Conservation (phyloP, 2,329 filamentous ascomycete species). For the Mariannaea sp. region DNA sequence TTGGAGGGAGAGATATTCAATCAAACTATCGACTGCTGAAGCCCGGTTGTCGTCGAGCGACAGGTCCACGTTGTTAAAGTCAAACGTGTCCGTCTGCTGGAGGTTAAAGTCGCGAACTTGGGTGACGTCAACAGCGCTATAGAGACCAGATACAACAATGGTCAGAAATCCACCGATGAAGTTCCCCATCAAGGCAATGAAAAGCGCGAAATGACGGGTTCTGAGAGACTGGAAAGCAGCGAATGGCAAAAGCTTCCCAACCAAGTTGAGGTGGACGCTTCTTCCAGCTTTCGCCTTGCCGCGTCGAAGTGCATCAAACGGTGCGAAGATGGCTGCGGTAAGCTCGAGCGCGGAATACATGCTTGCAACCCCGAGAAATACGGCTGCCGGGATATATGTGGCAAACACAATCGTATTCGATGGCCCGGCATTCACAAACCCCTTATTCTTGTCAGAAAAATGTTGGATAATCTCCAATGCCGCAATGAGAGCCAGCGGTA, state of each 20-base stretch:
- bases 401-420: slow-evolving; percentile 32
- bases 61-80: slow-evolving; percentile 27
- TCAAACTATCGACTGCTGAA: slow-evolving; percentile 33
- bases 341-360: slow-evolving; percentile 32
- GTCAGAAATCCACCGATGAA: slow-evolving; percentile 29
- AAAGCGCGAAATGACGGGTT: slow-evolving; percentile 31
- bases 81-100: slow-evolving; percentile 37
- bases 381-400: slow-evolving; percentile 37
- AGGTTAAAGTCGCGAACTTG: slow-evolving; percentile 30
- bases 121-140: slow-evolving; percentile 34
- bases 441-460: slow-evolving; percentile 33
- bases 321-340: slow-evolving; percentile 31
- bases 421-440: slow-evolving; percentile 29
- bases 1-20: slow-evolving; percentile 37
- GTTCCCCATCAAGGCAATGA: slow-evolving; percentile 29
- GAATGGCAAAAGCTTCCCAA: slow-evolving; percentile 30
- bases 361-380: slow-evolving; percentile 25
- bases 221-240: slow-evolving; percentile 27
- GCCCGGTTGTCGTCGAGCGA: slow-evolving; percentile 32
- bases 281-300: slow-evolving; percentile 23
- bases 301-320: slow-evolving; percentile 30
- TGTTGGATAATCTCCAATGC: slow-evolving; percentile 32
- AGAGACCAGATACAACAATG: slow-evolving; percentile 35
- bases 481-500: slow-evolving; percentile 31
- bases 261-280: slow-evolving; percentile 28